Percentiles rank a stretch among this genome's conserved stretches.
phyloP scores from a whole-genome alignment of 1,139 yeast species.

The Magnusiomyces tetraspermus region DNA sequence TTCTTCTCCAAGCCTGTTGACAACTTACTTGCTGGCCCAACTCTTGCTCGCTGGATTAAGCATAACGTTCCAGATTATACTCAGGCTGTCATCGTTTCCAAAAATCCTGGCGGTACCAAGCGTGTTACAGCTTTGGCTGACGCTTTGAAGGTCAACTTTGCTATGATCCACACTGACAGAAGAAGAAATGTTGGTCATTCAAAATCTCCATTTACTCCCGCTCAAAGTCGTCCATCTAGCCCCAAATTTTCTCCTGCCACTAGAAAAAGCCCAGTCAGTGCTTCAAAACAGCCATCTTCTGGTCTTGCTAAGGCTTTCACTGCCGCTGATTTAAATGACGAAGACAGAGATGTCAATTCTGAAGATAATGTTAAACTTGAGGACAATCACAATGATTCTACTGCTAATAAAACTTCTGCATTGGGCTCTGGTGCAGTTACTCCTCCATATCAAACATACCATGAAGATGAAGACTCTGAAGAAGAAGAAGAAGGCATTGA shows the following conservation, averaged over 20 bases:
- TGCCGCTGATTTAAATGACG: slow-evolving; percentile 24
- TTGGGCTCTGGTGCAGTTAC: no score
- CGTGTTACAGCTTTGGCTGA: slow-evolving; percentile 97
- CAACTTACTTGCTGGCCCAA: slow-evolving; percentile 92
- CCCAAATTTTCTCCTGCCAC: not conserved
- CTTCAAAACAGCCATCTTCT: no score
- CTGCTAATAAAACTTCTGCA: not conserved
- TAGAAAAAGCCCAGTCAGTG: not conserved
- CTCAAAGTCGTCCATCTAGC: not conserved
- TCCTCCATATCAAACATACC: no score
- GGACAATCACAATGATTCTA: slow-evolving; percentile 6
- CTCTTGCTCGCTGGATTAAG: slow-evolving; percentile 92
- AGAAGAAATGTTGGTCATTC: slow-evolving; percentile 44
- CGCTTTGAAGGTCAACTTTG: slow-evolving; percentile 87
- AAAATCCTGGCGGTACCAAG: slow-evolving; percentile 98
- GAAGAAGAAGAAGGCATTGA: slow-evolving; percentile 62
- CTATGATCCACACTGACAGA: slow-evolving; percentile 98
- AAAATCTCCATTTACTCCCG: not conserved
- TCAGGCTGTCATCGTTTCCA: slow-evolving; percentile 84
- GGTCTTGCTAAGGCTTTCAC: slow-evolving; percentile 9
- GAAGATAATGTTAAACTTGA: slow-evolving; percentile 43
- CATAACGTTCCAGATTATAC: slow-evolving; percentile 80
- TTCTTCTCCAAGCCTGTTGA: slow-evolving; percentile 96
- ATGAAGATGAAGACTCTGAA: slow-evolving; percentile 39
- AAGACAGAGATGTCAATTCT: slow-evolving; percentile 55